Percentiles rank a stretch among this genome's conserved stretches.
Evolutionary conservation across 208 protist species (phyloP).

Genomic region (Zelonia costaricensis): DNA sequence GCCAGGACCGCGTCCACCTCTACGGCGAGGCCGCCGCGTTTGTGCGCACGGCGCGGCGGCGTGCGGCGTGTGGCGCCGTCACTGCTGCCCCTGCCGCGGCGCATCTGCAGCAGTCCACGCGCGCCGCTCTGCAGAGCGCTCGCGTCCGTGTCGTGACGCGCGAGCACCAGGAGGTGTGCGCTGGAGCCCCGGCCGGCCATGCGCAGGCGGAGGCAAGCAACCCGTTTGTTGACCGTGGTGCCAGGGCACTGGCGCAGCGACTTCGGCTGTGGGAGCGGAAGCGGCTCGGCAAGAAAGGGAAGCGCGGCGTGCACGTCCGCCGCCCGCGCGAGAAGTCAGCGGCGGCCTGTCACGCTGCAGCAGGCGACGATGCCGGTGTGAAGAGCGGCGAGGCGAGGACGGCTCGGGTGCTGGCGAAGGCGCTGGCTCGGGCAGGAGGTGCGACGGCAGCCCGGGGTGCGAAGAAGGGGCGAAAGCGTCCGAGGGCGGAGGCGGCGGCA

Average conservation of each 20-base stretch:
- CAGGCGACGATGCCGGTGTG: no score
- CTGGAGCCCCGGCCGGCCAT: no score
- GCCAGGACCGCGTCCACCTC: constrained; percentile 42
- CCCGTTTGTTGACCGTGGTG: constrained; percentile 23
- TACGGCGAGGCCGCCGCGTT: constrained; percentile 45
- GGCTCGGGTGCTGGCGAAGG: no score
- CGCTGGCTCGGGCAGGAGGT: no score
- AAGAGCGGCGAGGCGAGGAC: no score
- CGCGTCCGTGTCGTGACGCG: background rate
- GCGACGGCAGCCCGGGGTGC: background rate
- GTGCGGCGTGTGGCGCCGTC: no score
- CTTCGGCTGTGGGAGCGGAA: constrained; percentile 6
- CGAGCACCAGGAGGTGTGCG: no score
- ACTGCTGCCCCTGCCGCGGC: background rate
- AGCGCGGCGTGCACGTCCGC: background rate
- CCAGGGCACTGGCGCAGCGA: constrained; percentile 6
- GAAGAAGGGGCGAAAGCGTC: background rate
- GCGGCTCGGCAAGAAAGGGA: constrained; percentile 9
- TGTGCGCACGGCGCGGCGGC: constrained; percentile 19
- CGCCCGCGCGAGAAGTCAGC: no score
- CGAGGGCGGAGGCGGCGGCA: background rate
- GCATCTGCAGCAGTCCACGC: constrained; percentile 1
- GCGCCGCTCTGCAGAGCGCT: constrained; percentile 13
- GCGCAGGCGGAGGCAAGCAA: no score
- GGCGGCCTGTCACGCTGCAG: no score